Evolutionary conservation across 2,329 filamentous ascomycete genomes (phyloP).

Genomic region (Xylogone sp.): DNA sequence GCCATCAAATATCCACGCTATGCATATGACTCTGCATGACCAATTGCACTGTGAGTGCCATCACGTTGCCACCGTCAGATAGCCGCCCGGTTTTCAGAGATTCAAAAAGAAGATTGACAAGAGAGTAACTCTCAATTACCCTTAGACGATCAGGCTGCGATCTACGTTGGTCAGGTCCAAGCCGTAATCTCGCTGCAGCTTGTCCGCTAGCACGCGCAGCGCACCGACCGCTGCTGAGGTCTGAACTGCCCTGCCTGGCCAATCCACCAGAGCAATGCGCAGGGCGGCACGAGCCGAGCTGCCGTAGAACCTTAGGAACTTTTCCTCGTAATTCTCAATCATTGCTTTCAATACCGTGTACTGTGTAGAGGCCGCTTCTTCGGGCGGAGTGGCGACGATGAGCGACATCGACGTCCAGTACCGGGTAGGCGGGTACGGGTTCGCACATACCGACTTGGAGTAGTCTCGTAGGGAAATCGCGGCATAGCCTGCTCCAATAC

Average conservation of each 20-base stretch:
- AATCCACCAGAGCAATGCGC: conserved; percentile 67
- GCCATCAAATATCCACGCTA: no score
- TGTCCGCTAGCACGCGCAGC: conserved; percentile 49
- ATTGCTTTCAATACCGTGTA: conserved; percentile 67
- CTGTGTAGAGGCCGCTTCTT: conserved; percentile 69
- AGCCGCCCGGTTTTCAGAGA: no score
- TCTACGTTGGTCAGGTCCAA: neutral
- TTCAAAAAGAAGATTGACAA: no score
- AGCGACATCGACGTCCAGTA: conserved; percentile 80
- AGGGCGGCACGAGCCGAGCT: conserved; percentile 69
- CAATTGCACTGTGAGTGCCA: no score
- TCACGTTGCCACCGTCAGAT: no score
- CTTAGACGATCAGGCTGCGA: no score
- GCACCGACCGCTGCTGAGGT: conserved; percentile 47
- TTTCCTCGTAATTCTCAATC: conserved; percentile 68
- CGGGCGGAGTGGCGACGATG: conserved; percentile 70
- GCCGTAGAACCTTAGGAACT: conserved; percentile 80
- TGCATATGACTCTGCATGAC: no score
- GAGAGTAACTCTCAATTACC: no score
- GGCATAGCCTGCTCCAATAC: conserved; percentile 79
- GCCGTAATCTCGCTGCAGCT: conserved; percentile 48
- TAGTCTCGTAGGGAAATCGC: conserved; percentile 82
- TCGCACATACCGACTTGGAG: conserved; percentile 58
- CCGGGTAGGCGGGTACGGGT: conserved; percentile 72
- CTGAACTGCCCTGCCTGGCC: conserved; percentile 52